Base-by-base conservation (phyloP, 208 protist genomes). In the Wallacemonas sp. region DNA sequence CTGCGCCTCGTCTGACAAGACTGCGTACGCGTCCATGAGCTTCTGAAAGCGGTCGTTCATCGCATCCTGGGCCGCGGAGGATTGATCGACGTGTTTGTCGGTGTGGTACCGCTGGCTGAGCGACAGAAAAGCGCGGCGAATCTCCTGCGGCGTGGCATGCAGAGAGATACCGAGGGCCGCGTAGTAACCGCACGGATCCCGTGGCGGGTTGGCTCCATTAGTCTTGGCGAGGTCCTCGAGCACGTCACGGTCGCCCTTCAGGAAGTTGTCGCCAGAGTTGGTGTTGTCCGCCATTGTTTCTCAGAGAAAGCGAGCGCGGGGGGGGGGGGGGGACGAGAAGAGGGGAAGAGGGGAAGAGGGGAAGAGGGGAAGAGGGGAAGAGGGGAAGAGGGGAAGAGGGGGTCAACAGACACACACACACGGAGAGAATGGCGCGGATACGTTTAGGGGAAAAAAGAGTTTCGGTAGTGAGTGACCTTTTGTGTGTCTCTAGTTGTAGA, bases 41-140 rank as follows among this genome's bases (percentile, higher is more conserved):
- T 91, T 61, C 72, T 91, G 77, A 61, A 96, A 96, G 33, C 91
- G 78, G 2, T 79, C 77, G 52, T 86, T 89, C 91, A 96, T 96
- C 14, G 82, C 57, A 1, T 76, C 64, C 61, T 86, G 79, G 25
- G 81, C 46, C 23, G 65, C 78, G 3, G 72, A 65, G 11, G 67
- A 57, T 38, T 82, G 70, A 18, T 48, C 76, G 16, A 41, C 49
- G 75, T 94, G 86, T 57, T 93, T 96, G 69, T 97, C 91, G 2
- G 87, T 91, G 75, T 97, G 91, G 69, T 93, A 97, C 26, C 71
- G 81, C 66, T 87, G 80, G 57, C 87, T 92, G 28, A 97, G 76
- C 12, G 82, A 70, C 12, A 93, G 57, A 65, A 94, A 97, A 1
- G 88, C 87, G 11, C 76, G 77, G 8, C 89, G 86, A 49, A 97